A percentile compares a stretch with the other conserved stretches of the same genome.
phyloP scores from a whole-genome alignment of 139 green algal genomes.

The Penium margaritaceum region DNA sequence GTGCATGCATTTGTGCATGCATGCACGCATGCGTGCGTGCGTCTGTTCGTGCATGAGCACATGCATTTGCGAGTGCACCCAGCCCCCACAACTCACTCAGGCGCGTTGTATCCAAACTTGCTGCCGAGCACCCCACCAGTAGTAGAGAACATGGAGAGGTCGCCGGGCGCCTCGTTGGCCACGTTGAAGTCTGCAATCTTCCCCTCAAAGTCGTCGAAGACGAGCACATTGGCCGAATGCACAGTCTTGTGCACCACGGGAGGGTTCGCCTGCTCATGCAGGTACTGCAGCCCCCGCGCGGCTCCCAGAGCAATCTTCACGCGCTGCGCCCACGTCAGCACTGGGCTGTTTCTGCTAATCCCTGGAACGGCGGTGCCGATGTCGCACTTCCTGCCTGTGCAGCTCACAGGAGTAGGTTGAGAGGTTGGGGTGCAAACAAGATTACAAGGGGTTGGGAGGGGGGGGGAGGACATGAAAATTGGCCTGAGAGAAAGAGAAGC shows the following conservation, averaged over 20 bases:
- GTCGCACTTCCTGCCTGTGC: too few species aligned
- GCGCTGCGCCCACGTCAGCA: constrained; percentile 20
- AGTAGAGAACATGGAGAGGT: constrained; percentile 28
- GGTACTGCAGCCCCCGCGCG: constrained; percentile 38
- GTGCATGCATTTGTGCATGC: too few species aligned
- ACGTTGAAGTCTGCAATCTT: constrained; percentile 45
- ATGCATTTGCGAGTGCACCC: too few species aligned
- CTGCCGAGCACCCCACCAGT: constrained; percentile 44
- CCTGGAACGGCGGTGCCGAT: too few species aligned
- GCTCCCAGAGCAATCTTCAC: constrained; percentile 39
- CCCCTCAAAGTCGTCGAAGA: constrained; percentile 30
- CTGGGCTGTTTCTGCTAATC: too few species aligned
- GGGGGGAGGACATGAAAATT: too few species aligned
- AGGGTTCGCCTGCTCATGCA: constrained; percentile 26
- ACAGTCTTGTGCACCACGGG: constrained; percentile 27
- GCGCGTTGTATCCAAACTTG: constrained; percentile 43
- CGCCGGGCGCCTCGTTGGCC: constrained; percentile 32
- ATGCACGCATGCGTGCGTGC: too few species aligned
- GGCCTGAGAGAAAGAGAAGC: too few species aligned
- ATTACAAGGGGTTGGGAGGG: too few species aligned
- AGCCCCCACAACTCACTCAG: constrained; percentile 39
- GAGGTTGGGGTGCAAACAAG: too few species aligned
- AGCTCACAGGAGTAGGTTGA: too few species aligned
- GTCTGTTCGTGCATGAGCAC: too few species aligned
- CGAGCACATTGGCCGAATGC: constrained; percentile 36